Percentiles rank a stretch among this genome's conserved stretches.
phyloP scores from a whole-genome alignment of 805 yeast genomes.

The Ogataea salicorniae region DNA sequence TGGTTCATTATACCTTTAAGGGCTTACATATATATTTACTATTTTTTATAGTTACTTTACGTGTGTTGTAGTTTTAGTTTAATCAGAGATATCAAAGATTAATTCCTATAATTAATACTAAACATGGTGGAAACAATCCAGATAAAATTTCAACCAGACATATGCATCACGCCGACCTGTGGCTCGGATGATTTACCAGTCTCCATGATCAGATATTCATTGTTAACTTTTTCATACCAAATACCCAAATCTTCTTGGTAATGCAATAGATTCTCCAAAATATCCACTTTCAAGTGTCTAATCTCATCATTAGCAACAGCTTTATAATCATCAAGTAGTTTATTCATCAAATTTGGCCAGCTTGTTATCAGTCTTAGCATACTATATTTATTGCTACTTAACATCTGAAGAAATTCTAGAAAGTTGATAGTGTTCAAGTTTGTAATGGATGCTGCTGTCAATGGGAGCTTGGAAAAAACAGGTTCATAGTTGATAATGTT shows the following conservation, averaged over 20 bases:
- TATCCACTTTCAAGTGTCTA: constrained; percentile 16
- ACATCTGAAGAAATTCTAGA: constrained; percentile 18
- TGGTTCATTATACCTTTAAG: constrained; percentile 75
- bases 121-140: too few relatives aligned
- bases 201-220: constrained; percentile 16
- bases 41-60: too few relatives aligned
- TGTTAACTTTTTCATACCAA: constrained; percentile 18
- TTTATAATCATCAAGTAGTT: constrained; percentile 22
- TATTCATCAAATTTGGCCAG: constrained; percentile 28
- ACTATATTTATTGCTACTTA: constrained; percentile 23
- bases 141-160: neutral
- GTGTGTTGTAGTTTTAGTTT: too few relatives aligned
- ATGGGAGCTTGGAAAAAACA: constrained; percentile 16
- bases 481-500: constrained; percentile 20
- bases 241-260: constrained; percentile 13
- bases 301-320: constrained; percentile 16
- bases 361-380: constrained; percentile 16
- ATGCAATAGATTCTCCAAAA: constrained; percentile 14
- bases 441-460: constrained; percentile 15
- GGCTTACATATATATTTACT: too few relatives aligned
- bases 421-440: constrained; percentile 22
- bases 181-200: constrained; percentile 17
- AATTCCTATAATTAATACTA: too few relatives aligned
- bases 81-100: too few relatives aligned
- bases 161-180: constrained; percentile 20